phyloP scores from a whole-genome alignment of 805 yeast genomes.

The Saccharomycopsis capsularis region DNA sequence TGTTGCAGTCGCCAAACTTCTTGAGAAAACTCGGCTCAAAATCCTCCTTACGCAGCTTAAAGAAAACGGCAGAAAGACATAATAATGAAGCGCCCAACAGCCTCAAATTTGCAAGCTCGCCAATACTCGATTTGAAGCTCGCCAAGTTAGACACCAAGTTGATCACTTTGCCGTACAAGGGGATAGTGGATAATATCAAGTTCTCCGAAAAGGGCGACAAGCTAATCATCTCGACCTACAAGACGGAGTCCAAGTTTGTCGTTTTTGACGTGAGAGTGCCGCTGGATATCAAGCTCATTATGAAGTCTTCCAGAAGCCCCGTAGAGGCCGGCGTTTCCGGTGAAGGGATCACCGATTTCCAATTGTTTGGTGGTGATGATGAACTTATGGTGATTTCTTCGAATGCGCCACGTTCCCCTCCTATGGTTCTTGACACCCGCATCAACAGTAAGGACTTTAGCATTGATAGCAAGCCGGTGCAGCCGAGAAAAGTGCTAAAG shows the following conservation, averaged over 20 bases:
- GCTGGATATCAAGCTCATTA: conserved; percentile 54
- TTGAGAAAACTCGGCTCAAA: conserved; percentile 11
- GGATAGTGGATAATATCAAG: conserved; percentile 66
- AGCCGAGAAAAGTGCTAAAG: conserved; percentile 53
- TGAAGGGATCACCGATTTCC: conserved; percentile 81
- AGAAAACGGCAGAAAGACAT: conserved; percentile 4
- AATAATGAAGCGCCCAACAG: background rate
- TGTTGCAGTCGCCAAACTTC: conserved; percentile 1
- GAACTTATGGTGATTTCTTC: conserved; percentile 49
- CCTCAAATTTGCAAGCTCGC: conserved; percentile 2
- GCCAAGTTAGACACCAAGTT: conserved; percentile 51
- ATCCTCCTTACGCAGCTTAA: conserved; percentile 9
- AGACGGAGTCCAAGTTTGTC: conserved; percentile 66
- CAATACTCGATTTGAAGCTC: conserved; percentile 19
- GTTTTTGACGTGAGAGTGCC: conserved; percentile 61
- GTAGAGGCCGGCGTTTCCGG: conserved; percentile 58
- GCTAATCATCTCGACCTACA: conserved; percentile 10
- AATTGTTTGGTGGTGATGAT: conserved; percentile 61
- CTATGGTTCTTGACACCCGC: conserved; percentile 59
- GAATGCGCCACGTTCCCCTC: conserved; percentile 56
- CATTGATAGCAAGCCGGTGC: conserved; percentile 34
- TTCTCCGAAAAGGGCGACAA: conserved; percentile 61
- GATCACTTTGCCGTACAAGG: conserved; percentile 77
- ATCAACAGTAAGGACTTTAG: conserved; percentile 29
- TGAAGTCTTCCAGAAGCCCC: conserved; percentile 58